Evolutionary conservation across 163 green algal genomes (phyloP).

Genomic region (Scenedesmus sp.): DNA sequence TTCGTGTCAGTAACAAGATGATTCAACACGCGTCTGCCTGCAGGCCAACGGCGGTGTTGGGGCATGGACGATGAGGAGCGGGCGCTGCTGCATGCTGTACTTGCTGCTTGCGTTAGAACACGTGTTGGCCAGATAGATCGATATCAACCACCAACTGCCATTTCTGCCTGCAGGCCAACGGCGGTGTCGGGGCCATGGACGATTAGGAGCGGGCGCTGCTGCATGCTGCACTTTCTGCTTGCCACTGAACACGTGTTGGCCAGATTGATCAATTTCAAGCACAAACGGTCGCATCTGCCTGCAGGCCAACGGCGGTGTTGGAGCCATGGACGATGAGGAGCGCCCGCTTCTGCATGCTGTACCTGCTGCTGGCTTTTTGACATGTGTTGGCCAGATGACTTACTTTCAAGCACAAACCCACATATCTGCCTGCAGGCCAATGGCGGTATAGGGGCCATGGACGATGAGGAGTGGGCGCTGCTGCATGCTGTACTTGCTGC

Average conservation of each 20-base stretch:
- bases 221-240: neutral
- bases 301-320: neutral
- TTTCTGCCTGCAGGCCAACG: too few species aligned
- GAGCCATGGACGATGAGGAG: constrained; percentile 61
- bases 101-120: neutral
- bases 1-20: too few species aligned
- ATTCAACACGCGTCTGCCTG: too few species aligned
- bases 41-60: too few species aligned
- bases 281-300: neutral
- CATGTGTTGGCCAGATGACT: too few species aligned
- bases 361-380: too few species aligned
- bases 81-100: neutral
- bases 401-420: too few species aligned
- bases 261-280: too few species aligned
- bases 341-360: constrained; percentile 69
- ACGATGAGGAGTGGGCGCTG: constrained; percentile 71
- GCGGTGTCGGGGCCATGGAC: too few species aligned
- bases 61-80: neutral
- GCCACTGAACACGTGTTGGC: too few species aligned
- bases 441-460: constrained; percentile 44
- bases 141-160: too few species aligned
- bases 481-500: constrained; percentile 53
- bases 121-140: too few species aligned
- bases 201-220: neutral
- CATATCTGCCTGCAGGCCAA: neutral